Percentiles rank a stretch among this genome's conserved stretches.
These are phyloP conservation scores for Penicillium palitans DNA, from an alignment of 2,329 filamentous ascomycete species.

Conservation along the genomic window DNA sequence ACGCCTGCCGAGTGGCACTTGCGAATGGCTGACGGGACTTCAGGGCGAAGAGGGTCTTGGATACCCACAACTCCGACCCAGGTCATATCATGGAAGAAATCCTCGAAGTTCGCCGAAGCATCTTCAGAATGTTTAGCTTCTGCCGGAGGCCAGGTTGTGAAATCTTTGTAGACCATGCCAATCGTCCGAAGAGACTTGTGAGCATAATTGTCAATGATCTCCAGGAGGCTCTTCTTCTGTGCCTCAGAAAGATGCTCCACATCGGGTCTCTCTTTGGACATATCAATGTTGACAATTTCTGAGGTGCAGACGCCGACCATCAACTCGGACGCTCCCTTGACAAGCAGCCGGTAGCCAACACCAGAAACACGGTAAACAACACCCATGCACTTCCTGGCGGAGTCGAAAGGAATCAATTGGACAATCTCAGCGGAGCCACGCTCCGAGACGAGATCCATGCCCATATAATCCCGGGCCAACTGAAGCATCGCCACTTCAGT, in stretches of 20 bases:
- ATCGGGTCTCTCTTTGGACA: slow-evolving; percentile 24
- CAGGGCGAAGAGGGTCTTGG: slow-evolving; percentile 69
- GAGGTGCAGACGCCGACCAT: slow-evolving; percentile 42
- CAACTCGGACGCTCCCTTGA: slow-evolving; percentile 52
- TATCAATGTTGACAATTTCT: slow-evolving; percentile 35
- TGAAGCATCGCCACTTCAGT: slow-evolving; percentile 74
- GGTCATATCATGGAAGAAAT: slow-evolving; percentile 70
- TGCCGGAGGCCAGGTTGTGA: slow-evolving; percentile 65
- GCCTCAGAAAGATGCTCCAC: slow-evolving; percentile 30
- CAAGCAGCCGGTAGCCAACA: slow-evolving; percentile 46
- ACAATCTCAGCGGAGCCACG: slow-evolving; percentile 61
- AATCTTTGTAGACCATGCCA: slow-evolving; percentile 71
- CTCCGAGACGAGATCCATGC: slow-evolving; percentile 66
- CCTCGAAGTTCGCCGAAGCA: slow-evolving; percentile 62
- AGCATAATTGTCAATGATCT: slow-evolving; percentile 46
- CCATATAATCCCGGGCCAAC: slow-evolving; percentile 66
- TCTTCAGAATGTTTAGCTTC: slow-evolving; percentile 59
- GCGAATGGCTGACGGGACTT: slow-evolving; percentile 66
- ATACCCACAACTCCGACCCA: slow-evolving; percentile 73
- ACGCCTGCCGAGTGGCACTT: slow-evolving; percentile 69
- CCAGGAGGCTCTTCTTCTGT: slow-evolving; percentile 30
- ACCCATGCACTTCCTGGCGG: slow-evolving; percentile 67
- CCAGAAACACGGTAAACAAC: slow-evolving; percentile 45
- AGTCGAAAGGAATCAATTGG: slow-evolving; percentile 75
- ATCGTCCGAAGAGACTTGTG: slow-evolving; percentile 70